Evolutionary conservation across 2,329 filamentous ascomycete species (phyloP).

Genomic region (Epichloe gansuensis): DNA sequence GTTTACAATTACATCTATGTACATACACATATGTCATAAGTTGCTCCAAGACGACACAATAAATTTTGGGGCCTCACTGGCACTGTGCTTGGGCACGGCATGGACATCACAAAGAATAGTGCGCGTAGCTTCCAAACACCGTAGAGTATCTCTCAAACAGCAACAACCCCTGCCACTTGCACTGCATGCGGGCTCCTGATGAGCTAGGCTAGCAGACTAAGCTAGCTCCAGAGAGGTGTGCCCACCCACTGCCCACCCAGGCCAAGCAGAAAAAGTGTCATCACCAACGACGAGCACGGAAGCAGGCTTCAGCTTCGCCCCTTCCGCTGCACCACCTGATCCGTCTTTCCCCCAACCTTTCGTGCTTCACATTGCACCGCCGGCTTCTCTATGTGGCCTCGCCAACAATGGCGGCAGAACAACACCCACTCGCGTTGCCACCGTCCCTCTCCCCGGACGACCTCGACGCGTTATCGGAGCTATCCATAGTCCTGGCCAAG

Average conservation of each 20-base stretch:
- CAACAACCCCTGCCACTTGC: too few species aligned
- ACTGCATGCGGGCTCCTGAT: too few species aligned
- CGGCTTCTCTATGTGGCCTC: not conserved
- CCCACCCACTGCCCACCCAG: too few species aligned
- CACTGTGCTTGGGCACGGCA: not conserved
- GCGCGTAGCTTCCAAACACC: not conserved
- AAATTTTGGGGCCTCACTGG: not conserved
- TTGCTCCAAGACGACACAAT: not conserved
- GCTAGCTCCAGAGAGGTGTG: too few species aligned
- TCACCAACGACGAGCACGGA: too few species aligned
- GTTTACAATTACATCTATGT: not conserved
- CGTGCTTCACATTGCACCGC: not conserved
- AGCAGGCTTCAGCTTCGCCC: not conserved
- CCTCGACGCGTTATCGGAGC: slow-evolving; percentile 75
- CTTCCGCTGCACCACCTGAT: not conserved
- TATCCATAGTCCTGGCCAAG: slow-evolving; percentile 65
- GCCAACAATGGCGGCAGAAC: slow-evolving; percentile 18
- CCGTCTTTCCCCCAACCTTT: not conserved
- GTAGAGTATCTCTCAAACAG: too few species aligned
- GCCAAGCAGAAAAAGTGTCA: too few species aligned
- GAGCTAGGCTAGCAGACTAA: too few species aligned
- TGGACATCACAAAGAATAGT: fast-evolving
- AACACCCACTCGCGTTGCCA: slow-evolving; percentile 39
- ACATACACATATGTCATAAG: not conserved
- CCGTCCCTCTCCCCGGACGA: slow-evolving; percentile 64